Percentiles rank a stretch among this genome's conserved stretches.
Evolutionary conservation across 345 rosid genomes (phyloP).

Genomic region (Euclidium syriacum): DNA sequence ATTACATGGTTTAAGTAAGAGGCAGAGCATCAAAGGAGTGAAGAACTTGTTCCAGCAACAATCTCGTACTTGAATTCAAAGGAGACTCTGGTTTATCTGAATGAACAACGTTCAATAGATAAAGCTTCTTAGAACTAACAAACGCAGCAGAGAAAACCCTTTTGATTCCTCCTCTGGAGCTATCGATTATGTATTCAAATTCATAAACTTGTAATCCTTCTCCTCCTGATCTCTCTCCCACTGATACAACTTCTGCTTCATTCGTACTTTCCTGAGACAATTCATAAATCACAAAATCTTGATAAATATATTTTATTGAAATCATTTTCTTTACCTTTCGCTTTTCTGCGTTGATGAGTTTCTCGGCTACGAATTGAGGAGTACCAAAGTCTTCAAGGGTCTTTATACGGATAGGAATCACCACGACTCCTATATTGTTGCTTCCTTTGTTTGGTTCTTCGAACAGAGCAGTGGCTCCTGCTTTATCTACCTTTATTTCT

Average conservation of each 20-base stretch:
- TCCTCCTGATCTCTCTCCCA: conserved; percentile 57
- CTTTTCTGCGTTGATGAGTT: conserved; percentile 82
- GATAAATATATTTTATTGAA: not conserved
- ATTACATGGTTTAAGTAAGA: not conserved
- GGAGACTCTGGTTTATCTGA: conserved; percentile 76
- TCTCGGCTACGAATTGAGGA: conserved; percentile 79
- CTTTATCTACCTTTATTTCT: conserved; percentile 63
- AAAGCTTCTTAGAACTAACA: conserved; percentile 70
- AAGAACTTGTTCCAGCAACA: conserved; percentile 63
- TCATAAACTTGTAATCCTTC: conserved; percentile 71
- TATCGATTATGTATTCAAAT: conserved; percentile 74
- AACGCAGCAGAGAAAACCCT: conserved; percentile 83
- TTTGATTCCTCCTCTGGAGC: conserved; percentile 82
- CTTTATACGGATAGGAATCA: conserved; percentile 71
- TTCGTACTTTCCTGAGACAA: conserved; percentile 70
- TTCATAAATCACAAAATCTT: not conserved
- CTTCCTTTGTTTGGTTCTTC: conserved; percentile 63
- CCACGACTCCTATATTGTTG: conserved; percentile 83
- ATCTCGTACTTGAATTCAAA: conserved; percentile 52
- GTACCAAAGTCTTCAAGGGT: conserved; percentile 70
- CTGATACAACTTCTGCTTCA: conserved; percentile 66
- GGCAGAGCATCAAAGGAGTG: conserved; percentile 59
- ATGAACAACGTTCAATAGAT: conserved; percentile 63
- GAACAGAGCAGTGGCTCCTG: conserved; percentile 81
- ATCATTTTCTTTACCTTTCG: conserved; percentile 44